Evolutionary conservation across 1,284 basidiomycete genomes (phyloP).

Genomic region (Laetiporus sulphureus): DNA sequence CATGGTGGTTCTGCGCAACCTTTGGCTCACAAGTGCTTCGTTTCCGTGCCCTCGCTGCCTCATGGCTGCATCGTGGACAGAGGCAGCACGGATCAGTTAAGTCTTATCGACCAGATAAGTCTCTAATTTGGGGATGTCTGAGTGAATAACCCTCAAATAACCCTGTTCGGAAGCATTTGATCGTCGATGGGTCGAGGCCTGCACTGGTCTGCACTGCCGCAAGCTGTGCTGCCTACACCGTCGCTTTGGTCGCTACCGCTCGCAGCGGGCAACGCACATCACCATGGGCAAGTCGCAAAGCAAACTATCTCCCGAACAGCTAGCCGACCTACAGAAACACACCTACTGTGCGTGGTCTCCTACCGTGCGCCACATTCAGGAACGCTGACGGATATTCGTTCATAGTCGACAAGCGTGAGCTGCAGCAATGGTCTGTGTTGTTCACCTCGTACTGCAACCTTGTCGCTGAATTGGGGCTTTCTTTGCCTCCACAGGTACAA

Average conservation of each 20-base stretch:
- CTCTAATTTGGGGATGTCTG: not conserved
- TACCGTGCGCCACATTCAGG: slow-evolving; percentile 8
- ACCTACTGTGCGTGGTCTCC: slow-evolving; percentile 80
- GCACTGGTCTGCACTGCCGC: not conserved
- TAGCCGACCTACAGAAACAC: slow-evolving; percentile 94
- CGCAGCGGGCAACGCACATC: not conserved
- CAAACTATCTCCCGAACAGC: slow-evolving; percentile 93
- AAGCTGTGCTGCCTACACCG: too few species aligned
- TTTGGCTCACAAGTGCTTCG: slow-evolving; percentile 21
- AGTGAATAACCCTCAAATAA: not conserved
- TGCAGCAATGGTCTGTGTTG: slow-evolving; percentile 85
- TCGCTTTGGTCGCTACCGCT: slow-evolving; percentile 4
- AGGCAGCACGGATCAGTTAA: slow-evolving; percentile 10
- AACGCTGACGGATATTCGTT: slow-evolving; percentile 14
- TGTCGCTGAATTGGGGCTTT: slow-evolving; percentile 7
- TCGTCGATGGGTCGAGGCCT: too few species aligned
- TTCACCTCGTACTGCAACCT: slow-evolving; percentile 11
- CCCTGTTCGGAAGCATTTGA: too few species aligned
- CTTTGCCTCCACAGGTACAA: slow-evolving; percentile 71
- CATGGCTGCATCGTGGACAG: slow-evolving; percentile 27
- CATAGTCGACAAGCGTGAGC: slow-evolving; percentile 97
- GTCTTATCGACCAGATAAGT: slow-evolving; percentile 9
- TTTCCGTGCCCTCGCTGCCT: slow-evolving; percentile 27
- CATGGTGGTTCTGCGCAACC: slow-evolving; percentile 20
- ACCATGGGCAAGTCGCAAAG: slow-evolving; percentile 95